A percentile compares a stretch with the other conserved stretches of the same genome.
phyloP scores from a whole-genome alignment of 2,329 filamentous ascomycete genomes.

The Macroventuria anomochaeta region DNA sequence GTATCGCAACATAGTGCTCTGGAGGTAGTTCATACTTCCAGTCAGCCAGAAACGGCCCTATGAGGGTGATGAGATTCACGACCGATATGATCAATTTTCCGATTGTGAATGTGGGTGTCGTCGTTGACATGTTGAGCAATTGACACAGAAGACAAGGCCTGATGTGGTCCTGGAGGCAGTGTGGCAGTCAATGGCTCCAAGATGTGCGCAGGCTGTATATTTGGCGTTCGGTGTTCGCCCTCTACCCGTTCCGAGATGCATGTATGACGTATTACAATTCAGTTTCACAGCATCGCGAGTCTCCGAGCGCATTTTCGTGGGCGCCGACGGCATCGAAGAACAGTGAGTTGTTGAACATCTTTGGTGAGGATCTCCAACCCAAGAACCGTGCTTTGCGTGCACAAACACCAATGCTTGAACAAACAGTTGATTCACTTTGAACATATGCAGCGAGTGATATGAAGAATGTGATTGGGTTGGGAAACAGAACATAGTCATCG shows the following conservation, averaged over 20 bases:
- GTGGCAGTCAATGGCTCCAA: background rate
- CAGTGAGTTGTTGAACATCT: background rate
- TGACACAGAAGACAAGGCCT: too few species aligned
- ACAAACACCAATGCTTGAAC: too few species aligned
- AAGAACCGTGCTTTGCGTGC: too few species aligned
- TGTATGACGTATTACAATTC: background rate
- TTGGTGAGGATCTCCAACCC: background rate
- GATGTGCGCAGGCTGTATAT: background rate
- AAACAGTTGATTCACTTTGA: too few species aligned
- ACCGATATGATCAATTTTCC: background rate
- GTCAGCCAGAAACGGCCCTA: constrained; percentile 40
- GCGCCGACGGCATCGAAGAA: background rate
- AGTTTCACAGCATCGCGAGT: too few species aligned
- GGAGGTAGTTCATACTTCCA: constrained; percentile 23
- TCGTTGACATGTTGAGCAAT: background rate
- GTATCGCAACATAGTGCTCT: background rate
- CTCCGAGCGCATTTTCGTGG: background rate
- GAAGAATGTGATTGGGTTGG: background rate
- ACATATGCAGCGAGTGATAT: background rate
- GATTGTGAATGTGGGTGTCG: background rate
- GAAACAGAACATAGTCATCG: background rate
- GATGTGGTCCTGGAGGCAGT: too few species aligned
- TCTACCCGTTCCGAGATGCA: background rate
- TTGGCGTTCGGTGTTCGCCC: background rate
- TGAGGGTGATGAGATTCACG: background rate